Percentiles rank a stretch among this genome's conserved stretches.
Evolutionary conservation across 2,329 filamentous ascomycete species (phyloP).

Genomic region (Epicoccum nigrum): DNA sequence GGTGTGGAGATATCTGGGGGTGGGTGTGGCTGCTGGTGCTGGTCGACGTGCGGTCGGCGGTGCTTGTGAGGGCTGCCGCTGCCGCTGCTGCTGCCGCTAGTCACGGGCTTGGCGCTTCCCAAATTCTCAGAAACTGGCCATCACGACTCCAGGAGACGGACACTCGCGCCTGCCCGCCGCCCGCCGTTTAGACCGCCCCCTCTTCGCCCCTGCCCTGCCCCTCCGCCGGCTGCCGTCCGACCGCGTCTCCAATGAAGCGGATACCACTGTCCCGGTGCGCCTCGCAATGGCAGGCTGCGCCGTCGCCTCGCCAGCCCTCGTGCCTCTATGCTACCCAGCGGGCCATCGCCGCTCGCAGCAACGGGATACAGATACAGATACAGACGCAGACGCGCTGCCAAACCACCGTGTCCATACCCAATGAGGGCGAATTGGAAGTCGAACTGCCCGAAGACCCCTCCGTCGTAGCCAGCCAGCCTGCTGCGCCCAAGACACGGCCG

Average conservation of each 20-base stretch:
- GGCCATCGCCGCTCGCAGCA: conserved; percentile 14
- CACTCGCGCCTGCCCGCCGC: conserved; percentile 4
- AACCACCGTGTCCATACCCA: conserved; percentile 6
- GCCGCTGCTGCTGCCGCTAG: conserved; percentile 10
- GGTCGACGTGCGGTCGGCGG: conserved; percentile 9
- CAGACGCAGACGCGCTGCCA: conserved; percentile 2
- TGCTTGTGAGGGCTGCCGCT: conserved; percentile 1
- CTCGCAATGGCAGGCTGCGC: conserved; percentile 61
- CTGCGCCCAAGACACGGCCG: conserved; percentile 2
- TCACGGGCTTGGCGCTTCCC: conserved; percentile 11
- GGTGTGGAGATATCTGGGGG: conserved; percentile 41
- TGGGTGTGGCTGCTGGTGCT: conserved; percentile 6
- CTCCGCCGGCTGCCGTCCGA: conserved; percentile 5
- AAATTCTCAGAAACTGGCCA: conserved; percentile 14
- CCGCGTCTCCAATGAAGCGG: conserved; percentile 61
- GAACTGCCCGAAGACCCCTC: conserved; percentile 5
- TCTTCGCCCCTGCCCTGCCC: conserved; percentile 22
- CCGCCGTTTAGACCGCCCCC: conserved; percentile 21
- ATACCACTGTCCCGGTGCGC: conserved; percentile 66
- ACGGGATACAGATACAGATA: not conserved
- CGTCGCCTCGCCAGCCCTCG: conserved; percentile 52
- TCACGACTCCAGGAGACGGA: not conserved
- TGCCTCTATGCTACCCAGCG: conserved; percentile 37
- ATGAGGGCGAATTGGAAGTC: conserved; percentile 3
- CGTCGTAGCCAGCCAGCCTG: not conserved